Percentiles rank a stretch among this genome's conserved stretches.
Conservation (phyloP, 345 rosid genomes). For the Kernera saxatilis region DNA sequence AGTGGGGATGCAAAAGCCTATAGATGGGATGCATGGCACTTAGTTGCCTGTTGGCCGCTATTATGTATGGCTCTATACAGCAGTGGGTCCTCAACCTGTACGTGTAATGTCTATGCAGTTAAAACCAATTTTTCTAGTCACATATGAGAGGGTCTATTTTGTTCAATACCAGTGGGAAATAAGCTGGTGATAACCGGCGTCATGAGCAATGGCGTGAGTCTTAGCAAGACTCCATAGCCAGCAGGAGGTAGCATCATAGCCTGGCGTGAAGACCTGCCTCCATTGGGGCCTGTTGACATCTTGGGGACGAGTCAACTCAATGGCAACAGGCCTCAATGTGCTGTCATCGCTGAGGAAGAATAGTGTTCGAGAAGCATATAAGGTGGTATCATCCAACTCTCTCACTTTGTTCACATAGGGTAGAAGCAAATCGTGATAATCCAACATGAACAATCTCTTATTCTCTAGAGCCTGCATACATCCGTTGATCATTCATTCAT, state of each 20-base stretch:
- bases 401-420: constrained; percentile 69
- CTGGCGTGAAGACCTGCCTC: constrained; percentile 47
- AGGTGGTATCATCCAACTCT: constrained; percentile 34
- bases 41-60: constrained; percentile 62
- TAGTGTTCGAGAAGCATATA: constrained; percentile 68
- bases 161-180: constrained; percentile 57
- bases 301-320: constrained; percentile 62
- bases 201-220: constrained; percentile 59
- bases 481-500: not conserved
- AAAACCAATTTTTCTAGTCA: not conserved
- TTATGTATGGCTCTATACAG: constrained; percentile 60
- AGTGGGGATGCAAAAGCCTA: constrained; percentile 58
- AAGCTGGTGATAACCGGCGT: constrained; percentile 63
- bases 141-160: not conserved
- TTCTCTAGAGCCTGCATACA: constrained; percentile 19
- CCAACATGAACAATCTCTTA: constrained; percentile 24
- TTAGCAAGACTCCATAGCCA: constrained; percentile 82
- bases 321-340: constrained; percentile 54
- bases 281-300: constrained; percentile 55
- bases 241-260: constrained; percentile 36
- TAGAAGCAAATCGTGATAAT: constrained; percentile 33
- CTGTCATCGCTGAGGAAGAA: constrained; percentile 49
- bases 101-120: not conserved
- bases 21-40: constrained; percentile 70
- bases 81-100: constrained; percentile 70